These are phyloP conservation scores for Serendipita indica DNA, from an alignment of 768 basidiomycete genomes.

Conservation along the genomic window DNA sequence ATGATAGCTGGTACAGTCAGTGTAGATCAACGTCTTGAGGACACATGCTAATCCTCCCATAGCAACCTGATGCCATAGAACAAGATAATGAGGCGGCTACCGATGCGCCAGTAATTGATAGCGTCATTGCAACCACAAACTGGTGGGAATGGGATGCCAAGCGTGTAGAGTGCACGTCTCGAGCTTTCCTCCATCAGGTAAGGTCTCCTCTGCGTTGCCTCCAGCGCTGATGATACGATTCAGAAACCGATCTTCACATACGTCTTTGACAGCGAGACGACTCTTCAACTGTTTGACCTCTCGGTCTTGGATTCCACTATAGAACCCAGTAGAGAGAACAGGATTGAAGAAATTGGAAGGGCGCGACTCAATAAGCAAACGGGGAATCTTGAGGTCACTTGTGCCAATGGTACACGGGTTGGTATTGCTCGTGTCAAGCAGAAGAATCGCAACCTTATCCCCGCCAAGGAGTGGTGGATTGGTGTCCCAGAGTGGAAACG, in stretches of 20 bases:
- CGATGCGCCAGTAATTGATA: constrained; percentile 46
- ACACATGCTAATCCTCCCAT: constrained; percentile 3
- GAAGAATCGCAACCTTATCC: constrained; percentile 39
- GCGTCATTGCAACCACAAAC: constrained; percentile 37
- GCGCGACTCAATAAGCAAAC: constrained; percentile 30
- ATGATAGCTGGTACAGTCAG: constrained; percentile 44
- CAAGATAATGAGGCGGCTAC: constrained; percentile 33
- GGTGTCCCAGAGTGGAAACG: constrained; percentile 29
- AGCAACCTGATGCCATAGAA: constrained; percentile 34
- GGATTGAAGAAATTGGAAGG: constrained; percentile 27
- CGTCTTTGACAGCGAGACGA: constrained; percentile 20
- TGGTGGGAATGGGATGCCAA: constrained; percentile 44
- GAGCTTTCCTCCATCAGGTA: constrained; percentile 61
- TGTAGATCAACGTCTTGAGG: background rate
- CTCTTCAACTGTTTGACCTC: constrained; percentile 24
- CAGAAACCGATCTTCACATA: background rate
- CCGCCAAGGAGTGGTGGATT: constrained; percentile 66
- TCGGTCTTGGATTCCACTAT: constrained; percentile 11
- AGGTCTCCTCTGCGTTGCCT: background rate
- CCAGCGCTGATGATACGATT: background rate
- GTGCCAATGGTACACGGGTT: constrained; percentile 38
- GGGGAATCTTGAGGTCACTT: constrained; percentile 36
- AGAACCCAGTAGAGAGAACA: too few relatives aligned
- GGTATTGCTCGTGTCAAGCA: constrained; percentile 44
- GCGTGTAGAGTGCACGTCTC: constrained; percentile 37